phyloP scores from a whole-genome alignment of 2,329 filamentous ascomycete genomes.

The Cephalotrichum gorgonifer region DNA sequence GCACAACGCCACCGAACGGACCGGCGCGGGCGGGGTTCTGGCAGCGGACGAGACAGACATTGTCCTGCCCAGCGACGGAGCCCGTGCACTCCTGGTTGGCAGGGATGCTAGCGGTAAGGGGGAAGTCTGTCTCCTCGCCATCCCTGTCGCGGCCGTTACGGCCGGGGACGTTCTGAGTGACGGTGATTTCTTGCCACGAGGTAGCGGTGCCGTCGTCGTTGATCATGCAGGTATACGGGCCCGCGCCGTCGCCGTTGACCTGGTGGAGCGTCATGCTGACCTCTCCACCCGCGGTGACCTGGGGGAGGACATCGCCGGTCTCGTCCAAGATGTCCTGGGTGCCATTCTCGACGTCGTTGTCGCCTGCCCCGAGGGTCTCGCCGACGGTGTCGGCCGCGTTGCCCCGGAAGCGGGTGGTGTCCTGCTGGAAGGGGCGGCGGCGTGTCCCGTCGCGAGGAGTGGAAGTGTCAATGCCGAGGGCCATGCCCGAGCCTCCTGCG shows the following conservation, averaged over 20 bases:
- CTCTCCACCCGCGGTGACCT: slow-evolving; percentile 45
- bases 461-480: slow-evolving; percentile 36
- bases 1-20: slow-evolving; percentile 52
- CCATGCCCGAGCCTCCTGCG: slow-evolving; percentile 41
- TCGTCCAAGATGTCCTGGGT: slow-evolving; percentile 46
- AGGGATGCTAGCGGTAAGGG: slow-evolving; percentile 49
- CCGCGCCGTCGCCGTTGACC: slow-evolving; percentile 57
- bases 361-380: slow-evolving; percentile 45
- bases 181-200: slow-evolving; percentile 41
- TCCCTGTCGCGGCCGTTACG: slow-evolving; percentile 28
- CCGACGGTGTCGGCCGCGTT: slow-evolving; percentile 40
- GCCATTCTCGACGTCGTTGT: slow-evolving; percentile 45
- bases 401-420: slow-evolving; percentile 51
- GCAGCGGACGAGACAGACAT: slow-evolving; percentile 54
- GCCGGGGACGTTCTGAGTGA: slow-evolving; percentile 28
- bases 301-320: slow-evolving; percentile 46
- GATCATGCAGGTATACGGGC: slow-evolving; percentile 56
- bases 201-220: slow-evolving; percentile 47
- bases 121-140: slow-evolving; percentile 30
- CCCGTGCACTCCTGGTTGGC: slow-evolving; percentile 47
- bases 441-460: slow-evolving; percentile 53
- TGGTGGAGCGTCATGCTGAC: slow-evolving; percentile 51
- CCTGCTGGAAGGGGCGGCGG: slow-evolving; percentile 52
- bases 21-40: slow-evolving; percentile 50
- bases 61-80: slow-evolving; percentile 45